A percentile compares a stretch with the other conserved stretches of the same genome.
Evolutionary conservation across 768 basidiomycete genomes (phyloP).

Genomic region (Auricularia sp.): DNA sequence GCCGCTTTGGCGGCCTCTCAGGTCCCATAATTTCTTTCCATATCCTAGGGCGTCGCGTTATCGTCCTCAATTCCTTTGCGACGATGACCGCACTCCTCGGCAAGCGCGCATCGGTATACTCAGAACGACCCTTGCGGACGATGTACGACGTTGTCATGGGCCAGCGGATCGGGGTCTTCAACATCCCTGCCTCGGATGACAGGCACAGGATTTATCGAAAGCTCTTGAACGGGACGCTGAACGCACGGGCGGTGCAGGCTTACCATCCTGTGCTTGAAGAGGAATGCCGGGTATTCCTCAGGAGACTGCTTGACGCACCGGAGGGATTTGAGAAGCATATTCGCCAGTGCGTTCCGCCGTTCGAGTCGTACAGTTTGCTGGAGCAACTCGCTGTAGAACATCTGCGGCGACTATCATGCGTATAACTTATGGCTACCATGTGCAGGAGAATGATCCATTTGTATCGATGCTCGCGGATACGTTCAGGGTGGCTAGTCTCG

Average conservation of each 20-base stretch:
- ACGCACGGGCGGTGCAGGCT: conserved; percentile 23
- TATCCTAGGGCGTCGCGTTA: background rate
- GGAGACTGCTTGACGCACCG: conserved; percentile 23
- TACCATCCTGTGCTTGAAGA: conserved; percentile 28
- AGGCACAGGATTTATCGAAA: conserved; percentile 32
- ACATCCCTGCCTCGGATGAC: background rate
- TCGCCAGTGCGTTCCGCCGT: conserved; percentile 22
- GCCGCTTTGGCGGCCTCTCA: background rate
- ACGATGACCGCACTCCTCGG: background rate
- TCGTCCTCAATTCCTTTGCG: background rate
- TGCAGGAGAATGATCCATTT: background rate
- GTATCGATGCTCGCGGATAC: background rate
- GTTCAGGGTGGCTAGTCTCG: background rate
- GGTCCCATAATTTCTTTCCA: background rate
- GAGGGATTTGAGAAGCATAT: conserved; percentile 27
- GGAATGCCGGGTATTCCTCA: conserved; percentile 25
- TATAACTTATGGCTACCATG: background rate
- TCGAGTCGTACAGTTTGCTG: background rate
- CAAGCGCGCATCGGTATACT: background rate
- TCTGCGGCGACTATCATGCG: background rate
- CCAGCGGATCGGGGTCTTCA: no score
- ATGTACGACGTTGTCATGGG: no score
- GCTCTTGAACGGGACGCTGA: conserved; percentile 28
- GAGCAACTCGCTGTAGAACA: background rate
- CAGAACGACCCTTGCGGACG: background rate